Conservation (phyloP, 331 rosid species). For the Acacia concinna region DNA sequence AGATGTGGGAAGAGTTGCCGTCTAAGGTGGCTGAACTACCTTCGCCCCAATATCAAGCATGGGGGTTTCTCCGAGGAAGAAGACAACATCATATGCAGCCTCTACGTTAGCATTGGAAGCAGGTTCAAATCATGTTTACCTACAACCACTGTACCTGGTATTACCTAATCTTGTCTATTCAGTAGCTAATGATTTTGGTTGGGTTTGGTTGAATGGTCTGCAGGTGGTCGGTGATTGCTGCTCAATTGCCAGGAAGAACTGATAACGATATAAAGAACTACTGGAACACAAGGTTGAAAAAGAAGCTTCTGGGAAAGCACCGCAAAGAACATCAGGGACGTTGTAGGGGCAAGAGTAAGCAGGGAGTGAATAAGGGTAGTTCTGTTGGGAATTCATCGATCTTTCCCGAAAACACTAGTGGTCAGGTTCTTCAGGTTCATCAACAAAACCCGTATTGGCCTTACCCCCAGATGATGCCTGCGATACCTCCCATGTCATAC, state of each 20-base stretch:
- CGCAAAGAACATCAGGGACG: conserved; percentile 55
- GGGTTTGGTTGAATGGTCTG: neutral
- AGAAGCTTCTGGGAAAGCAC: conserved; percentile 78
- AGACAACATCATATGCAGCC: conserved; percentile 84
- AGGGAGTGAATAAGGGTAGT: conserved; percentile 16
- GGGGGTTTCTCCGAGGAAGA: conserved; percentile 97
- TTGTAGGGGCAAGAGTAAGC: conserved; percentile 44
- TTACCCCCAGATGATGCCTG: conserved; percentile 20
- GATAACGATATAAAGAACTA: conserved; percentile 95
- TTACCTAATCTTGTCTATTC: neutral
- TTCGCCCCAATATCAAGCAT: conserved; percentile 89
- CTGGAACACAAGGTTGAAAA: conserved; percentile 95
- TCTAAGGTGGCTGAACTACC: conserved; percentile 91
- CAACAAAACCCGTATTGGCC: conserved; percentile 47
- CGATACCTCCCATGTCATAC: conserved; percentile 42
- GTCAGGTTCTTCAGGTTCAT: conserved; percentile 27
- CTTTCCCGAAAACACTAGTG: neutral
- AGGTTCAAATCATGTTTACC: conserved; percentile 41
- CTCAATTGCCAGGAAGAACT: conserved; percentile 90
- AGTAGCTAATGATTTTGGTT: neutral
- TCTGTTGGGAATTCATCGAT: conserved; percentile 25
- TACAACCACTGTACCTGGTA: neutral
- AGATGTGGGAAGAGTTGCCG: conserved; percentile 97
- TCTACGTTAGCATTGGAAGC: conserved; percentile 90
- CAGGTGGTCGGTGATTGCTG: conserved; percentile 96